A percentile compares a stretch with the other conserved stretches of the same genome.
Conservation (phyloP, 345 rosid species). For the Aquilaria malaccensis region DNA sequence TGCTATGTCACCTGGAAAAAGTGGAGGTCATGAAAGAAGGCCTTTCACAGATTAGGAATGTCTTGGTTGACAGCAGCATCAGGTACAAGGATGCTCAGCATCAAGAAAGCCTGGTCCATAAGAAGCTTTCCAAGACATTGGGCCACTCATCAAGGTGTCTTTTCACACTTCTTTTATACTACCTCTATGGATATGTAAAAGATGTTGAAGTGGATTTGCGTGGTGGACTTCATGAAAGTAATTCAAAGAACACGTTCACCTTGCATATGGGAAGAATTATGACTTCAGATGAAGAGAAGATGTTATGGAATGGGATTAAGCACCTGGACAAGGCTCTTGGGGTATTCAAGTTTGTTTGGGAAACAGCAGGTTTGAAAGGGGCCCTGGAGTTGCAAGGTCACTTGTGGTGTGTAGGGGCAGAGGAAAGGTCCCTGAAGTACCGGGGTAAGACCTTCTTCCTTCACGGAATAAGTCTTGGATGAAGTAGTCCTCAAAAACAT, state of each 20-base stretch:
- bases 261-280: slow-evolving; percentile 64
- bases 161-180: slow-evolving; percentile 64
- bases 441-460: slow-evolving; percentile 50
- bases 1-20: slow-evolving; percentile 45
- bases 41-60: slow-evolving; percentile 54
- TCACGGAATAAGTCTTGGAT: slow-evolving; percentile 48
- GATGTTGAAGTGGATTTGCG: slow-evolving; percentile 64
- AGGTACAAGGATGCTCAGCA: slow-evolving; percentile 60
- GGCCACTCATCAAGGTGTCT: slow-evolving; percentile 70
- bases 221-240: slow-evolving; percentile 38
- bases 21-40: slow-evolving; percentile 87
- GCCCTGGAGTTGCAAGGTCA: slow-evolving; percentile 56
- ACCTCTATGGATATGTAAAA: slow-evolving; percentile 56
- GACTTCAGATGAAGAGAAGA: slow-evolving; percentile 45
- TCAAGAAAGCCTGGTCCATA: slow-evolving; percentile 60
- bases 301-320: slow-evolving; percentile 56
- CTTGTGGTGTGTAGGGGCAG: slow-evolving; percentile 53
- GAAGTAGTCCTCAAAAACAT: neutral
- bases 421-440: slow-evolving; percentile 32
- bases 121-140: slow-evolving; percentile 53
- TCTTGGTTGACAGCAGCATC: slow-evolving; percentile 48
- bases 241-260: slow-evolving; percentile 22
- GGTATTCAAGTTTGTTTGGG: slow-evolving; percentile 64
- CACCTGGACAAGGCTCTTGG: slow-evolving; percentile 62
- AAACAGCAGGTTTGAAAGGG: slow-evolving; percentile 64